Evolutionary conservation across 1,139 yeast species (phyloP).

Genomic region (Magnusiomyces fungicola): DNA sequence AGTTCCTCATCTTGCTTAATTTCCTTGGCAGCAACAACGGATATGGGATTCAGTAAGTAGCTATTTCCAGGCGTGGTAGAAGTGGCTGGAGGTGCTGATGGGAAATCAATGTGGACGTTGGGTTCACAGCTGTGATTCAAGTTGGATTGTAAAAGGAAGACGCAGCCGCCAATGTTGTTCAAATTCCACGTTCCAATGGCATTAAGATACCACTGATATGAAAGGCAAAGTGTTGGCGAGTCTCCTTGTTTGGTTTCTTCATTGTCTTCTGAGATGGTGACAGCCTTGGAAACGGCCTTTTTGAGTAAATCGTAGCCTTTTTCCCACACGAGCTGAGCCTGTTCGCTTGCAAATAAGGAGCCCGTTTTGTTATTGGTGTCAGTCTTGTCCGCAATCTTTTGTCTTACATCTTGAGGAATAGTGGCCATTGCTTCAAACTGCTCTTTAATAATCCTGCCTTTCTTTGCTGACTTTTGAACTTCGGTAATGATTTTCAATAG

Average conservation of each 20-base stretch:
- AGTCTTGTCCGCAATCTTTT: constrained; percentile 51
- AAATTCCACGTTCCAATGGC: constrained; percentile 4
- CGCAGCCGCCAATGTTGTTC: constrained; percentile 29
- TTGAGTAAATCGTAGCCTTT: constrained; percentile 46
- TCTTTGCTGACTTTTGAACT: constrained; percentile 3
- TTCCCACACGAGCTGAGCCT: constrained; percentile 55
- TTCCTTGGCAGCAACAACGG: constrained; percentile 49
- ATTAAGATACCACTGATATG: constrained; percentile 1
- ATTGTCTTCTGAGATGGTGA: neutral
- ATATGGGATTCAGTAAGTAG: constrained; percentile 1
- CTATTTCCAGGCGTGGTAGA: neutral
- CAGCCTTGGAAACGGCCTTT: constrained; percentile 1
- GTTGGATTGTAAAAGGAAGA: constrained; percentile 59
- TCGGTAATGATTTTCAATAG: constrained; percentile 46
- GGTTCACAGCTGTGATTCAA: constrained; percentile 75
- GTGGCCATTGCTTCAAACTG: constrained; percentile 61
- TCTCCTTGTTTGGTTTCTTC: no score
- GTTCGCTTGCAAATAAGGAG: constrained; percentile 47
- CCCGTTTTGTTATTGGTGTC: constrained; percentile 45
- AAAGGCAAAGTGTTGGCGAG: neutral
- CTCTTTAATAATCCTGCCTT: constrained; percentile 23
- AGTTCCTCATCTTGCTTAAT: constrained; percentile 63
- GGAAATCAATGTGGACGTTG: constrained; percentile 50
- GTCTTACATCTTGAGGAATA: constrained; percentile 60
- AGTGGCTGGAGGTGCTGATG: constrained; percentile 3